phyloP scores from a whole-genome alignment of 176 grass and related monocot genomes.

The Pharus latifolius region DNA sequence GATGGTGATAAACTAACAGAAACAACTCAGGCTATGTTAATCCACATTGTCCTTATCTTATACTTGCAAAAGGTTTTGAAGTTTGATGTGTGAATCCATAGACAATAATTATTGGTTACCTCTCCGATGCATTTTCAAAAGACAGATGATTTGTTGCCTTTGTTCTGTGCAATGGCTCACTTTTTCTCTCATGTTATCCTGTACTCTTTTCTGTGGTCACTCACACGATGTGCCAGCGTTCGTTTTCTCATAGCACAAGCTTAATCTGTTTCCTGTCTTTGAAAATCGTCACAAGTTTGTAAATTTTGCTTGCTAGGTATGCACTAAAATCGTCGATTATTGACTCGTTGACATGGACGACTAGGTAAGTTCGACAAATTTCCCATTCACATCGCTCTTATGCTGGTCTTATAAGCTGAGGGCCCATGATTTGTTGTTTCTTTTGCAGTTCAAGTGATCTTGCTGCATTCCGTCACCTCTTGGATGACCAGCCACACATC shows the following conservation, averaged over 20 bases:
- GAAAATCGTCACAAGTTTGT: background rate
- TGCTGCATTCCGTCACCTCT: constrained; percentile 45
- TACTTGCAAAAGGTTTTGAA: background rate
- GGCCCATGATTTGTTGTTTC: background rate
- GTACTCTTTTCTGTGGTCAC: background rate
- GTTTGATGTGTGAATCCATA: too few species aligned
- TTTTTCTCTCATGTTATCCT: background rate
- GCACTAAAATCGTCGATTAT: constrained; percentile 46
- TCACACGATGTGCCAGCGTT: background rate
- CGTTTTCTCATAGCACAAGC: too few species aligned
- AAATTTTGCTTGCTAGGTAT: constrained; percentile 39
- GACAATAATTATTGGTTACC: background rate
- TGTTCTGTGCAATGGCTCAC: too few species aligned
- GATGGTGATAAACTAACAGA: background rate
- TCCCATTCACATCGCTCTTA: background rate
- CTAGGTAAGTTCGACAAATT: constrained; percentile 29
- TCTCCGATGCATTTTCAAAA: too few species aligned
- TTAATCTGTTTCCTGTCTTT: background rate
- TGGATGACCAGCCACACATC: constrained; percentile 81
- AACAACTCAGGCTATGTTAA: background rate
- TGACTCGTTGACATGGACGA: constrained; percentile 51
- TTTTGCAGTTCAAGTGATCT: constrained; percentile 55
- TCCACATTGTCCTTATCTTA: background rate
- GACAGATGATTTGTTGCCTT: too few species aligned
- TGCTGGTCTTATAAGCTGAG: background rate